Evolutionary conservation across 1,139 yeast genomes (phyloP), one percentile per base, ranked within the genome.

Genomic region (Lodderomyces metapsilosis): DNA sequence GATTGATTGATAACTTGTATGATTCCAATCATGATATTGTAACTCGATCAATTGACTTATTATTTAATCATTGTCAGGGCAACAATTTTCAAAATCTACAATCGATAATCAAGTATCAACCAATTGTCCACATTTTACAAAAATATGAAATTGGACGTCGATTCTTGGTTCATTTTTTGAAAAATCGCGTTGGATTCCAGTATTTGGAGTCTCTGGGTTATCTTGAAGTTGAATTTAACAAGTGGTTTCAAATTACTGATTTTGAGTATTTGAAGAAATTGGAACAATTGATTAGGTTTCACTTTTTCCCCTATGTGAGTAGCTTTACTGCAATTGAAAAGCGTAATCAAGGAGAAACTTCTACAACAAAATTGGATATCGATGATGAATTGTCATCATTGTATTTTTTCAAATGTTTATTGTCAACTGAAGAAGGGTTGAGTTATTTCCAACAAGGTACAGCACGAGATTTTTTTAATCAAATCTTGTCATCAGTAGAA

Each of bases 401-500:
- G 11, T 88, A 88, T 56, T 87, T 91, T 53, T 88, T 88, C 59
- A 88, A 88, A 36, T 86, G 84, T 52, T 65, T 91, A 38, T 83
- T 89, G 0, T 77, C 84, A 41, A 88, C 97, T 0, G 87, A 80
- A 45, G 94, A 87, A 47, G 98, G 98, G 0, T 72, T 87, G 40
- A 52, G 52, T 23, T 70, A 58, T 45, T 66, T 71, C 50, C 58
- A 59, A 24, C 52, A 49, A 22, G 58, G 53, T 25, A 50, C 56
- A 33, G 59, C 58, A 17, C 53, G 59, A 20, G 46, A 50, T 6
- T 66, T 59, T 43, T 48, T 70, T 5, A 66, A 64, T 18, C 50
- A 50, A 10, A 43, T 68, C 5, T 47, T 66, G 1, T 36, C 47
- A 4, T 58, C 59, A 4, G 59, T 67, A 2, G 57, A 56, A 12